Conservation (phyloP, 2,329 filamentous ascomycete species). For the Dactylellina cionopaga region DNA sequence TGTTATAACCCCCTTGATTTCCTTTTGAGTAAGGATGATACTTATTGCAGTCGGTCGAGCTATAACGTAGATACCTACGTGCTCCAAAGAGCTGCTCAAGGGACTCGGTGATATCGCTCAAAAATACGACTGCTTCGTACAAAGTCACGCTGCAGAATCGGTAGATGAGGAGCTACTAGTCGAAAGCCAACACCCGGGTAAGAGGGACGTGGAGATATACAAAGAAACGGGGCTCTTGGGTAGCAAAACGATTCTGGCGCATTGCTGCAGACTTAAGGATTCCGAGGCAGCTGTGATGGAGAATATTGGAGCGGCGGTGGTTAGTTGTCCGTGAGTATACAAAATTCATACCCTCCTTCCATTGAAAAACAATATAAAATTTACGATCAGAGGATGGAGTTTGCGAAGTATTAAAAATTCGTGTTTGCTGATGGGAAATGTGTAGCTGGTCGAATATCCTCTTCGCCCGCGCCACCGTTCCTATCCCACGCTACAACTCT, state of each 20-base stretch:
- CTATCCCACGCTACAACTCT: conserved; percentile 52
- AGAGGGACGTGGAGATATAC: conserved; percentile 55
- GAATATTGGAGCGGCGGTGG: conserved; percentile 48
- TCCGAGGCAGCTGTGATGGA: conserved; percentile 64
- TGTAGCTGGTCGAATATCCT: conserved; percentile 56
- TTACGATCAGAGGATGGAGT: no score
- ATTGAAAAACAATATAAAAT: no score
- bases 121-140: conserved; percentile 59
- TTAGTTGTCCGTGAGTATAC: conserved; percentile 55
- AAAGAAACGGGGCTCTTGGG: conserved; percentile 63
- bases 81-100: conserved; percentile 66
- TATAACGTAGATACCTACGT: conserved; percentile 60
- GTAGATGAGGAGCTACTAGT: conserved; percentile 54
- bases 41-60: background rate
- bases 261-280: conserved; percentile 72
- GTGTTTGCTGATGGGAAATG: background rate
- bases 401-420: background rate
- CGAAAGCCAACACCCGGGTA: conserved; percentile 50
- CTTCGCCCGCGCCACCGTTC: conserved; percentile 55
- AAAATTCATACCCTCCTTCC: background rate
- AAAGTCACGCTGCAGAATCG: conserved; percentile 56
- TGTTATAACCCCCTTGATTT: no score
- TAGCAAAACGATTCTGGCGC: conserved; percentile 70
- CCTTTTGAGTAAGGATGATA: no score
- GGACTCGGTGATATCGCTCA: conserved; percentile 68